phyloP scores from a whole-genome alignment of 2,329 filamentous ascomycete genomes.

The Thelonectria rubi region DNA sequence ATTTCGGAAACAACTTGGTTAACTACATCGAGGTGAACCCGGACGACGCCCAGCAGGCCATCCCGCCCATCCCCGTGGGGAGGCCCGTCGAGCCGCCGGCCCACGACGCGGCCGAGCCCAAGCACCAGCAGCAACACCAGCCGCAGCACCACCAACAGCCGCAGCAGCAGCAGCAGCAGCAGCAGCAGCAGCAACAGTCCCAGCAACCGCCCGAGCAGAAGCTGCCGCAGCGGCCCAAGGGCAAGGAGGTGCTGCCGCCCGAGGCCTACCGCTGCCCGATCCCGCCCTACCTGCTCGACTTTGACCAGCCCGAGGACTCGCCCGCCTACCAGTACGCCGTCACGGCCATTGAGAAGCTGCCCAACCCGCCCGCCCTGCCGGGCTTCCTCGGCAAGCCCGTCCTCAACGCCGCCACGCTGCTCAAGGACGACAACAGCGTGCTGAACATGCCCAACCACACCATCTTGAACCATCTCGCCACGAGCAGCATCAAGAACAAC shows the following conservation, averaged over 20 bases:
- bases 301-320: conserved; percentile 85
- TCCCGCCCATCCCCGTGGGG: conserved; percentile 45
- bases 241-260: conserved; percentile 64
- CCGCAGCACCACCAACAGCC: conserved; percentile 45
- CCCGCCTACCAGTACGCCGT: conserved; percentile 78
- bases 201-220: conserved; percentile 37
- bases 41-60: conserved; percentile 64
- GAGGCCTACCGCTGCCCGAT: conserved; percentile 76
- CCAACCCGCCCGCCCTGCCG: conserved; percentile 84
- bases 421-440: conserved; percentile 98
- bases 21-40: conserved; percentile 96
- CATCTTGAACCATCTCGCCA: conserved; percentile 94
- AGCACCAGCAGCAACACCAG: conserved; percentile 13
- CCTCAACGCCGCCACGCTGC: conserved; percentile 86
- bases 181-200: conserved; percentile 16
- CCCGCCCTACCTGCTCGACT: conserved; percentile 85
- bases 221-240: conserved; percentile 56
- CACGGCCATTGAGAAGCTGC: conserved; percentile 78
- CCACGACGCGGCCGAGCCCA: conserved; percentile 1
- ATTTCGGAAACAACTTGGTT: conserved; percentile 97
- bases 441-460: conserved; percentile 97
- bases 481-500: conserved; percentile 97
- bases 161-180: conserved; percentile 45
- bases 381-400: conserved; percentile 95
- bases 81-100: conserved; percentile 39